Conservation (phyloP, 805 yeast species). For the Candida broadrunensis region DNA sequence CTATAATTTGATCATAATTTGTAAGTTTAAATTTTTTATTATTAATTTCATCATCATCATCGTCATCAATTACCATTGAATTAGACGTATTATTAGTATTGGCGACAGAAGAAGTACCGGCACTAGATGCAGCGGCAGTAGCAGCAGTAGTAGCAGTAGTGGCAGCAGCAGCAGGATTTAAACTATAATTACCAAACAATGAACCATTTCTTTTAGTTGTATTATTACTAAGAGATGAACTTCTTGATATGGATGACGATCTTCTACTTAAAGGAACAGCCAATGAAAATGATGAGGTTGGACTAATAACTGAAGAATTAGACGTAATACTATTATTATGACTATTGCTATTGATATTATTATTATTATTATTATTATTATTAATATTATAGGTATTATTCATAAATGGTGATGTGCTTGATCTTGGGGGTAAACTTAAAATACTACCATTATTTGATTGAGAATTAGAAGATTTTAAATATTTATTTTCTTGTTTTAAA, state of each 20-base stretch:
- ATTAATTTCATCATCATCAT: not conserved
- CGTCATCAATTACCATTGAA: not conserved
- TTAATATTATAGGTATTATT: not conserved
- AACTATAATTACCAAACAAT: slow-evolving; percentile 5
- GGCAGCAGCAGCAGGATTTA: too few species aligned
- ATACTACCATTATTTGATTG: not conserved
- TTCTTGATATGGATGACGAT: slow-evolving; percentile 3
- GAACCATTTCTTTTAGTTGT: slow-evolving; percentile 1
- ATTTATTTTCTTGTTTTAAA: slow-evolving; percentile 52
- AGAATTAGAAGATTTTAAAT: slow-evolving; percentile 19
- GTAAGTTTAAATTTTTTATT: not conserved
- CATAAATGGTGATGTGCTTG: not conserved
- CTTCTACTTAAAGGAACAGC: slow-evolving; percentile 2
- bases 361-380: too few species aligned
- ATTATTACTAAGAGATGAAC: not conserved
- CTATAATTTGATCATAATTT: slow-evolving; percentile 6
- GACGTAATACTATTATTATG: not conserved
- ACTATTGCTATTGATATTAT: too few species aligned
- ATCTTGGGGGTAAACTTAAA: not conserved
- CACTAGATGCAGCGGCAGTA: not conserved
- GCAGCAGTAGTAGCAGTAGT: not conserved
- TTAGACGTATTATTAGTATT: not conserved
- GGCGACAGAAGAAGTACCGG: not conserved
- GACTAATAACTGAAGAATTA: not conserved
- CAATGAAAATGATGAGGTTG: not conserved